Base-by-base conservation (phyloP, 495 filamentous ascomycete species). In the Penicillium malachiteum region DNA sequence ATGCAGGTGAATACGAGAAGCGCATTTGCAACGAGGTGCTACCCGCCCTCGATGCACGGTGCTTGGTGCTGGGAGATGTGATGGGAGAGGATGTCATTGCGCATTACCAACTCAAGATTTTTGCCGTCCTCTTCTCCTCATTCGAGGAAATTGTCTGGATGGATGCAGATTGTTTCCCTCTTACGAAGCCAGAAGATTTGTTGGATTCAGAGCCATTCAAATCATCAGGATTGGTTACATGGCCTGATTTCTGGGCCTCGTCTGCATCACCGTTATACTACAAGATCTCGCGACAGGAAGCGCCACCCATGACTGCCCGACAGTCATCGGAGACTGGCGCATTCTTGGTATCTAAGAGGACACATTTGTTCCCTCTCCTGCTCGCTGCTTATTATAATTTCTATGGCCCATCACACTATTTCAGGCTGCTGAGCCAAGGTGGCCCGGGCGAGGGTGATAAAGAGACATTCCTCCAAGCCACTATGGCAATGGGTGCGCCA, bases 371-470 rank as follows among this genome's bases (percentile, higher is more conserved):
- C 42, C 77, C 78, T 1, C 66, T 87, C 7, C 66, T 87, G 3
- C 77, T 87, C 0, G 73, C 81, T 0, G 75, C 77, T 0, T 88
- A 87, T 54, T 87, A 88, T 68, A 87, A 87, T 58, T 78, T 77
- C 55, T 81, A 83, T 64, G 83, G 84, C 4, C 79, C 81, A 2
- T 64, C 73, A 0, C 75, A 82, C 56, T 87, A 84, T 65, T 87
- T 84, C 65, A 67, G 72, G 5, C 68, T 87, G 8, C 68, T 87
- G 21, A 76, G 74, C 6, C 84, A 84, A 62, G 80, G 81, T 6
- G 78, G 71, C 0, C 72, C 77, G 1, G 84, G 84, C 3, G 72
- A 85, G 53, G 84, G 84, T 1, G 85, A 87, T 61, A 87, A 87
- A 64, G 85, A 87, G 58, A 87, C 81, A 3, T 87, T 87, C 46